Base-by-base conservation (phyloP, 2,329 filamentous ascomycete species). In the Berkeleyomyces basicola region DNA sequence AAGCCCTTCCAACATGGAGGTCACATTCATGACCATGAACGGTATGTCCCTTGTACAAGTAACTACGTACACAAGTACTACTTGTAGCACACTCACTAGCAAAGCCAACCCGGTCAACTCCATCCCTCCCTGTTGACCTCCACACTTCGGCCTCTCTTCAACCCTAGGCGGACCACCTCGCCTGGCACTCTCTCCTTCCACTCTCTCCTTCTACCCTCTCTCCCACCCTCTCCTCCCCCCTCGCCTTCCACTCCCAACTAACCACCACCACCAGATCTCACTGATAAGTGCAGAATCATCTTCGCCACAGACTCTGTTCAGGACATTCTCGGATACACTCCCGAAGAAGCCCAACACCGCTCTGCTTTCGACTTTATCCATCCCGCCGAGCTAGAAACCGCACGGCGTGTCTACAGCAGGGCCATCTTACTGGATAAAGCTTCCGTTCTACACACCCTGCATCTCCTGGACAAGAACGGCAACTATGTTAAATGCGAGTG, bases 21-120 rank as follows among this genome's bases (percentile, higher is more conserved):
- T 87, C 68, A 93, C 89, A 40, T 95, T 95, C 75, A 93, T 95
- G 76, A 90, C 88, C 68, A 93, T 95, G 71, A 89, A 93, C 71
- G 89, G 89, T 88, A 55, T 55, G 51, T 14, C 5, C 51, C 51
- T 37, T 14, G 51, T 55, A 31, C 11, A n/a, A n/a, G 31, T 47
- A 23, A n/a, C 14, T 31, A n/a, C 11, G 16, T 46, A 46, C 43
- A n/a, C 43, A 46, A 4, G 7, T 46, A 46, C 43, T 23, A 23
- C 23, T 23, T 23, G 23, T 23, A 23, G 23, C 23, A 1, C 23
- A 23, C 23, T 23, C 23, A 23, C 23, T 23, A 23, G 23, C 23
- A 23, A 23, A 23, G 23, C 23, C 23, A 23, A 23, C 23, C 47
- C 10, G 10, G 7, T 16, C 46, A 33, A 16, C n/a, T 16, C 31